These are phyloP conservation scores for Paspalum notatum DNA, from an alignment of 176 grass and related monocot genomes.

Conservation along the genomic window DNA sequence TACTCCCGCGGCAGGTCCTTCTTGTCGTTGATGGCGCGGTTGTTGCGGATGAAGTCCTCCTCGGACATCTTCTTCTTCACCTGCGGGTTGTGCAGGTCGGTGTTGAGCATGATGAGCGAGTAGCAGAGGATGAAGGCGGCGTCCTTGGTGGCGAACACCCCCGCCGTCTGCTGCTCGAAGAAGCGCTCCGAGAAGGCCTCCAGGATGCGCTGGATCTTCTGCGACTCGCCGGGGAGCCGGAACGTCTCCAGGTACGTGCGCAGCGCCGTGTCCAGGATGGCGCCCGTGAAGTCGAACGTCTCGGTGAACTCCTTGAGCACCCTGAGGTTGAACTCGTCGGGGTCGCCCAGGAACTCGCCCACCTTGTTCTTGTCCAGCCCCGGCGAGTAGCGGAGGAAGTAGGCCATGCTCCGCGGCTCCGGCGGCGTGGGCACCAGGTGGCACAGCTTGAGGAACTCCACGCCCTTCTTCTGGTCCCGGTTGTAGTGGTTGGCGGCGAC, in stretches of 20 bases:
- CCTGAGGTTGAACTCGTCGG: conserved; percentile 65
- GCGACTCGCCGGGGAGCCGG: conserved; percentile 84
- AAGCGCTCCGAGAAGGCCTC: conserved; percentile 85
- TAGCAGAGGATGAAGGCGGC: conserved; percentile 87
- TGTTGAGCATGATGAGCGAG: conserved; percentile 99
- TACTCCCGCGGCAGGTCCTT: conserved; percentile 86
- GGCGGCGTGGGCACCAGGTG: conserved; percentile 74
- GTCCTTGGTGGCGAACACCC: conserved; percentile 79
- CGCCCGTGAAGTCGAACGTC: conserved; percentile 79
- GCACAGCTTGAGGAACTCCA: conserved; percentile 73
- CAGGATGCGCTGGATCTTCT: conserved; percentile 92
- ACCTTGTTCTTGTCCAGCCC: conserved; percentile 82
- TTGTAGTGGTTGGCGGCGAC: conserved; percentile 96
- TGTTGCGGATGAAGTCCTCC: conserved; percentile 98
- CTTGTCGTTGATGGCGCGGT: conserved; percentile 72
- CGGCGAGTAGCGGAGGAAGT: conserved; percentile 83
- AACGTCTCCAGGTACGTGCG: conserved; percentile 89
- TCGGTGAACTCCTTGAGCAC: conserved; percentile 86
- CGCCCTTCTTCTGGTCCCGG: conserved; percentile 87
- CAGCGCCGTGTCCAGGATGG: conserved; percentile 74
- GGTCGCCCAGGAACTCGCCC: conserved; percentile 88
- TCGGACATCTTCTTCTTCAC: conserved; percentile 98
- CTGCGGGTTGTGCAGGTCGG: conserved; percentile 93
- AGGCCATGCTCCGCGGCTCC: conserved; percentile 72
- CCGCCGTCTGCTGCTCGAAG: conserved; percentile 74